Evolutionary conservation across 2,329 filamentous ascomycete species (phyloP).

Genomic region (Colletotrichum echinochloae): DNA sequence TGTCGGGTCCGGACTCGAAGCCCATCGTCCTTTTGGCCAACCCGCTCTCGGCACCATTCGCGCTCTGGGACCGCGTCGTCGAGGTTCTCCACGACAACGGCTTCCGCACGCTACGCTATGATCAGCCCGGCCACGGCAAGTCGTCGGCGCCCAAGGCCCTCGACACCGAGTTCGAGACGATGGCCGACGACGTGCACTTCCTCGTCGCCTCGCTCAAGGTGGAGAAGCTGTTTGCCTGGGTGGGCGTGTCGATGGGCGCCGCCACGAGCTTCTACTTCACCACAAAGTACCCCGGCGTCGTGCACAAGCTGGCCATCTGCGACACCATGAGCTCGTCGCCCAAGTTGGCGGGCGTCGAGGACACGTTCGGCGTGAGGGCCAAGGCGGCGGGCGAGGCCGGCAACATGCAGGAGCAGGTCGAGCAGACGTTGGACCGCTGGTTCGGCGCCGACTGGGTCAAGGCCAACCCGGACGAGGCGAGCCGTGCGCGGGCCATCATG

Average conservation of each 20-base stretch:
- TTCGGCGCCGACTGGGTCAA: constrained; percentile 54
- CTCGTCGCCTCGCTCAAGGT: constrained; percentile 51
- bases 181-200: constrained; percentile 53
- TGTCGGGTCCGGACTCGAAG: constrained; percentile 45
- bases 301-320: constrained; percentile 54
- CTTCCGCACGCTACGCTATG: constrained; percentile 57
- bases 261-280: constrained; percentile 55
- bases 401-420: constrained; percentile 48
- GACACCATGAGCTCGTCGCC: constrained; percentile 56
- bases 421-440: constrained; percentile 55
- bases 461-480: constrained; percentile 50
- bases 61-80: constrained; percentile 56
- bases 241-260: constrained; percentile 61
- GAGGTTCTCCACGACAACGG: constrained; percentile 49
- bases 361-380: constrained; percentile 53
- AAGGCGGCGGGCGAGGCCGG: constrained; percentile 50
- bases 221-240: constrained; percentile 52
- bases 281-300: constrained; percentile 52
- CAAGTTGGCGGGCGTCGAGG: constrained; percentile 49
- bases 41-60: constrained; percentile 52
- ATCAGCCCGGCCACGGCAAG: constrained; percentile 57
- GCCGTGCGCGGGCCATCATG: constrained; percentile 53
- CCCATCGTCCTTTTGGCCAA: constrained; percentile 55
- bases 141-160: constrained; percentile 51
- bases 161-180: constrained; percentile 53